These are phyloP conservation scores for Aspergillus vadensis DNA, from an alignment of 2,329 filamentous ascomycete species.

Conservation along the genomic window DNA sequence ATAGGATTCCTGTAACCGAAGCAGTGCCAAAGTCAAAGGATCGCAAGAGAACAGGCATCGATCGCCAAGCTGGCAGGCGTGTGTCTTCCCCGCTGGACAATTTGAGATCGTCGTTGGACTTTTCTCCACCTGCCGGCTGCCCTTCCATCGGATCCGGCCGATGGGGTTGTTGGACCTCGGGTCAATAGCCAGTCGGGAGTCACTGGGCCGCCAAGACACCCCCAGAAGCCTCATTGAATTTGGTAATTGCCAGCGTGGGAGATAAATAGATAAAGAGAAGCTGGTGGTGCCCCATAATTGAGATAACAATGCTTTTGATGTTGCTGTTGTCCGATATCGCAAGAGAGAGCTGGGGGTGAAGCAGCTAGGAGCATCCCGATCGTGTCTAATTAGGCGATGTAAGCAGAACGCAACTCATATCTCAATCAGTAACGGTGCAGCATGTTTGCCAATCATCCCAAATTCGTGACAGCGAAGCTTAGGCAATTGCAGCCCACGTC, in stretches of 20 bases:
- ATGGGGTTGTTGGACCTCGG: constrained; percentile 7
- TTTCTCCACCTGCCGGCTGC: constrained; percentile 5
- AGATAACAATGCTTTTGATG: neutral
- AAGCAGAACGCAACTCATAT: neutral
- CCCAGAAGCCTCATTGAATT: neutral
- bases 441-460: too few species aligned
- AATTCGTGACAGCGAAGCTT: too few species aligned
- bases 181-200: neutral
- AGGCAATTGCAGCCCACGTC: too few species aligned
- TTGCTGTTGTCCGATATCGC: neutral
- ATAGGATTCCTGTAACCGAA: neutral
- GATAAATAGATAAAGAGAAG: neutral
- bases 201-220: neutral
- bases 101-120: constrained; percentile 3
- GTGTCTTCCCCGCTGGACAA: constrained; percentile 2
- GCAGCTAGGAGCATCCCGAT: neutral
- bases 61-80: neutral
- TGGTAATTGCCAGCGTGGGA: neutral
- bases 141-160: constrained; percentile 7
- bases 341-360: neutral
- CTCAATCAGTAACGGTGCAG: neutral
- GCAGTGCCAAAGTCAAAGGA: neutral
- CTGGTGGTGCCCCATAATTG: neutral
- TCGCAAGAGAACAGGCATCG: neutral
- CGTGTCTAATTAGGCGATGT: neutral